Evolutionary conservation across 2,329 filamentous ascomycete species (phyloP).

Genomic region (Fusarium buharicum): DNA sequence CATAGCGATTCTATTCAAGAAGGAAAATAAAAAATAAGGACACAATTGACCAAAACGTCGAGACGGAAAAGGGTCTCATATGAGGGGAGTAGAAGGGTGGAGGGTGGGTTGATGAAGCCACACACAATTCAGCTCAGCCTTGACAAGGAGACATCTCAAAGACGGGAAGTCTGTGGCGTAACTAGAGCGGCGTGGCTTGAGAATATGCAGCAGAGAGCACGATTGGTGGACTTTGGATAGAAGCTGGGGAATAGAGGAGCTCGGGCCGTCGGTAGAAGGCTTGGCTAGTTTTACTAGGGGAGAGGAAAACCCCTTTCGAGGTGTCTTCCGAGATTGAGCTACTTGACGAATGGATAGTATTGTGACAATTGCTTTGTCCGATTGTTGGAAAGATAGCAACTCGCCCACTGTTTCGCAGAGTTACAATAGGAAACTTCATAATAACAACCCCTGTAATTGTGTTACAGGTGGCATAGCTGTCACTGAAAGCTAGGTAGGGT

Average conservation of each 20-base stretch:
- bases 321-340: not conserved
- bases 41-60: conserved; percentile 1
- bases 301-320: conserved; percentile 19
- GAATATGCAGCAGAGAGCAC: not conserved
- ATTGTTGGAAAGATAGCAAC: no score
- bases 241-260: conserved; percentile 22
- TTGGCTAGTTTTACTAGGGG: not conserved
- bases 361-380: no score
- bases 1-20: not conserved
- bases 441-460: conserved; percentile 1
- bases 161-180: conserved; percentile 20
- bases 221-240: conserved; percentile 26
- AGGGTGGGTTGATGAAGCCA: conserved; percentile 29
- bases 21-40: not conserved
- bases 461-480: not conserved
- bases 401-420: not conserved
- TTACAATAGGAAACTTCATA: not conserved
- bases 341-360: not conserved
- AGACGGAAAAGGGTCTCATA: conserved; percentile 19
- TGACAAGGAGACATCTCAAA: conserved; percentile 1
- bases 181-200: conserved; percentile 14
- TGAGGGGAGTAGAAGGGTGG: not conserved
- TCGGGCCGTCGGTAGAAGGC: conserved; percentile 28
- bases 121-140: conserved; percentile 34
- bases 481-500: conserved; percentile 20